phyloP scores from a whole-genome alignment of 2,329 filamentous ascomycete genomes.

The Hymenoscyphus scutula region DNA sequence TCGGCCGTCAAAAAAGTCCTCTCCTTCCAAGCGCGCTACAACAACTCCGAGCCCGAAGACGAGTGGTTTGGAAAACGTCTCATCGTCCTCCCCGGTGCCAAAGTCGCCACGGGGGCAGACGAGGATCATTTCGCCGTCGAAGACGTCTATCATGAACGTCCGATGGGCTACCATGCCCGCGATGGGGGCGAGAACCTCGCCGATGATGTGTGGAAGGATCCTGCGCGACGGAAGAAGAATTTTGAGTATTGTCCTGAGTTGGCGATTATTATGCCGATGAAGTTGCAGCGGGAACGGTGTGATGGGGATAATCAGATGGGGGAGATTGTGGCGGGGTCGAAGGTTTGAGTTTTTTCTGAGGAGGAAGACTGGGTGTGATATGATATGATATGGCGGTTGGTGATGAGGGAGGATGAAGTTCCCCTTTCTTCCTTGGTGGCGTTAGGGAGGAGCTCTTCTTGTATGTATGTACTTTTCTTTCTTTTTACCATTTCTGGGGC shows the following conservation, averaged over 20 bases:
- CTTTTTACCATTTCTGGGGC: no score
- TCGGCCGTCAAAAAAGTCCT: conserved; percentile 50
- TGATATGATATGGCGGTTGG: no score
- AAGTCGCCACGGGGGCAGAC: conserved; percentile 42
- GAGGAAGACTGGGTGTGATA: no score
- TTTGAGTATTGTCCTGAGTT: conserved; percentile 57
- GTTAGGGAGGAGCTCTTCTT: no score
- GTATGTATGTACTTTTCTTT: no score
- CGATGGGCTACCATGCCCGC: conserved; percentile 55
- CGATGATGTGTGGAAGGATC: conserved; percentile 48
- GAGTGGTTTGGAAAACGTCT: conserved; percentile 54
- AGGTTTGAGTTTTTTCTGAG: no score
- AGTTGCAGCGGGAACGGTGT: conserved; percentile 50
- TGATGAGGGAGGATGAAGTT: no score
- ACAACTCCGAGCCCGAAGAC: conserved; percentile 52
- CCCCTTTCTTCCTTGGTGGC: no score
- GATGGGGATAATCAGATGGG: conserved; percentile 31
- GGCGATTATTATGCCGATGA: conserved; percentile 55
- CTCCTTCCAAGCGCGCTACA: conserved; percentile 48
- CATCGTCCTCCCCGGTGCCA: conserved; percentile 46
- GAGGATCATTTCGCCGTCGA: conserved; percentile 49
- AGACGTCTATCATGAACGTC: conserved; percentile 47
- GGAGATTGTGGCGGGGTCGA: conserved; percentile 18
- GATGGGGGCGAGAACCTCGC: conserved; percentile 43
- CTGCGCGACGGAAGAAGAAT: conserved; percentile 44